These are phyloP conservation scores for Eucalyptus paniculata DNA, from an alignment of 345 rosid species.

Conservation along the genomic window DNA sequence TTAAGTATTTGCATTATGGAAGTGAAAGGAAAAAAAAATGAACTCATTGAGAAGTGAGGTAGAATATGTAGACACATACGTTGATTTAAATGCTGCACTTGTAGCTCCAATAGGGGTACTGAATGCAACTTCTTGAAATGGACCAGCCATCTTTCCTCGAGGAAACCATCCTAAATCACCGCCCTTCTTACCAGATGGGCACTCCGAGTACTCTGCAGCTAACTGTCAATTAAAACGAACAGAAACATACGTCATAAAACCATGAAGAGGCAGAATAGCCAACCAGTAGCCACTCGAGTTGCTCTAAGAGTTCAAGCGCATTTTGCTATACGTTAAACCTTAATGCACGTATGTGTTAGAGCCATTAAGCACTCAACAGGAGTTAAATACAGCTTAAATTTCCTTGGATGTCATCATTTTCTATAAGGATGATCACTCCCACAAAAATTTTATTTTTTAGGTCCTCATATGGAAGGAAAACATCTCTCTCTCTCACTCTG, in stretches of 20 bases:
- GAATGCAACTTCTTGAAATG: constrained; percentile 92
- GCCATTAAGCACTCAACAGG: not conserved
- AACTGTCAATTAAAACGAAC: constrained; percentile 17
- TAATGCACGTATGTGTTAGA: not conserved
- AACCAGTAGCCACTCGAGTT: not conserved
- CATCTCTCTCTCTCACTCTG: not conserved
- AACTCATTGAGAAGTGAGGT: not conserved
- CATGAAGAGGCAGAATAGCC: not conserved
- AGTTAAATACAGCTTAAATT: not conserved
- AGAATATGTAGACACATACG: constrained; percentile 27
- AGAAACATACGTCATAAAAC: not conserved
- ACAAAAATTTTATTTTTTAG: not conserved
- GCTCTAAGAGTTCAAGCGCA: not conserved
- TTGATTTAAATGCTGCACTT: constrained; percentile 92
- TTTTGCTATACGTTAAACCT: not conserved
- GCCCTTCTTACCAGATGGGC: constrained; percentile 96
- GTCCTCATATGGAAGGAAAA: not conserved
- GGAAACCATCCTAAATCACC: constrained; percentile 99
- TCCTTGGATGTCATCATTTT: not conserved
- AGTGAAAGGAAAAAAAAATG: not conserved
- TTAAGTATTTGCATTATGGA: not conserved
- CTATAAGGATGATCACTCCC: not conserved
- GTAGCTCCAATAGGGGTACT: constrained; percentile 76
- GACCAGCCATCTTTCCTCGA: constrained; percentile 96
- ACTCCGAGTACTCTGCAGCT: constrained; percentile 93